These are phyloP conservation scores for Kwoniella shandongensis DNA, from an alignment of 768 basidiomycete genomes.

Conservation along the genomic window DNA sequence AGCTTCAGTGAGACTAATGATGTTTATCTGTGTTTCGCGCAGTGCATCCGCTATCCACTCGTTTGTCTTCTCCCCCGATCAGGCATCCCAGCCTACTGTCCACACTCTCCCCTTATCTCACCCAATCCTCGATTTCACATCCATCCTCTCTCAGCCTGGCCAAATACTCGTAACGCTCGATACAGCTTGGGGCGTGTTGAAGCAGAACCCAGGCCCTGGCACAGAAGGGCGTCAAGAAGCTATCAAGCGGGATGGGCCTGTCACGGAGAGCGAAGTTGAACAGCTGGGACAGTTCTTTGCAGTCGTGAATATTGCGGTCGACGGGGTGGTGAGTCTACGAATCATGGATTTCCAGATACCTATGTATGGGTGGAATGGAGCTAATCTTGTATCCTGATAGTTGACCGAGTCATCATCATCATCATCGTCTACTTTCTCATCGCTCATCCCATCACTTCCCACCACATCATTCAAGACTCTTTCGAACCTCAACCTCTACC, in stretches of 20 bases:
- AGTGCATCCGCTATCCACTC: conserved; percentile 45
- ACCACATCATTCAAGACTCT: conserved; percentile 17
- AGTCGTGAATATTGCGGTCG: conserved; percentile 21
- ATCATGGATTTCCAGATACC: background rate
- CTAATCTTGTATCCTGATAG: background rate
- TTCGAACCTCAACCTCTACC: conserved; percentile 38
- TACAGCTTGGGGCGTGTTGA: conserved; percentile 46
- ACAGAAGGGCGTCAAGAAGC: conserved; percentile 16
- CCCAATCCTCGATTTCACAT: conserved; percentile 42
- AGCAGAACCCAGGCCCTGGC: conserved; percentile 24
- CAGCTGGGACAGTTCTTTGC: conserved; percentile 10
- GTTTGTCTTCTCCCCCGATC: conserved; percentile 31
- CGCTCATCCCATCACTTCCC: background rate
- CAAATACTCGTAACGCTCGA: conserved; percentile 43
- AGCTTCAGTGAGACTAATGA: background rate
- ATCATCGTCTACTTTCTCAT: background rate
- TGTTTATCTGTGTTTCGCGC: background rate
- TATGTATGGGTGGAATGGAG: background rate
- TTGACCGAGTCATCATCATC: background rate
- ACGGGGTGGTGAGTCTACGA: conserved; percentile 21
- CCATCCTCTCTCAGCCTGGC: conserved; percentile 16
- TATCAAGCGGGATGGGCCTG: conserved; percentile 6
- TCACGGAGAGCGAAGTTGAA: conserved; percentile 8
- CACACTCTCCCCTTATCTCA: conserved; percentile 32
- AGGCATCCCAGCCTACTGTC: conserved; percentile 14